phyloP scores from a whole-genome alignment of 345 rosid species.

The Camelina hispida region DNA sequence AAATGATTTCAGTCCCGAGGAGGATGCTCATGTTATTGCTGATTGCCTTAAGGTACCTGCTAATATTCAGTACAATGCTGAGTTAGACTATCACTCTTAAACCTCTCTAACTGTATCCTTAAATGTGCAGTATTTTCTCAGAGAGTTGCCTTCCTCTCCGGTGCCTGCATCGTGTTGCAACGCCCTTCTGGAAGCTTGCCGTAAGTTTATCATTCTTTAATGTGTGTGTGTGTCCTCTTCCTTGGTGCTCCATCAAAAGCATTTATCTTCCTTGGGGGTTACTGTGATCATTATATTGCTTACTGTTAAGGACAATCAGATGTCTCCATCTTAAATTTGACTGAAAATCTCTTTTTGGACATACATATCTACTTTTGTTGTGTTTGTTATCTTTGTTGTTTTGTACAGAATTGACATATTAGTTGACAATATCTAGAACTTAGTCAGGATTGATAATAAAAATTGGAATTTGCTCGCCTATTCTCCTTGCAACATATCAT shows the following conservation, averaged over 20 bases:
- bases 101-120: slow-evolving; percentile 38
- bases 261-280: slow-evolving; percentile 6
- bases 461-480: not conserved
- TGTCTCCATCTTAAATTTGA: not conserved
- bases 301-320: not conserved
- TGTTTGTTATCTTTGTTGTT: not conserved
- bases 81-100: slow-evolving; percentile 26
- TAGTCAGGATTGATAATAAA: too few species aligned
- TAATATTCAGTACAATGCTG: slow-evolving; percentile 7
- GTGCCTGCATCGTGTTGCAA: slow-evolving; percentile 99
- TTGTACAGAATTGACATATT: not conserved
- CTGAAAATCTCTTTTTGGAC: not conserved
- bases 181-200: slow-evolving; percentile 90
- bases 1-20: slow-evolving; percentile 65
- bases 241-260: slow-evolving; percentile 1
- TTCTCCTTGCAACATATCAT: slow-evolving; percentile 1
- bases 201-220: slow-evolving; percentile 59
- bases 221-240: slow-evolving; percentile 13
- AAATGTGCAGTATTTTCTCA: slow-evolving; percentile 75
- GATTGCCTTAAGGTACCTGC: slow-evolving; percentile 83
- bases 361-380: not conserved
- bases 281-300: slow-evolving; percentile 15
- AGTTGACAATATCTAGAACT: not conserved
- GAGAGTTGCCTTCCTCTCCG: slow-evolving; percentile 98
- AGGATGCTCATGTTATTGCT: slow-evolving; percentile 92